Percentiles rank a stretch among this genome's conserved stretches.
Conservation (phyloP, 371 early-diverging fungal genomes). For the Rozella allomycis region DNA sequence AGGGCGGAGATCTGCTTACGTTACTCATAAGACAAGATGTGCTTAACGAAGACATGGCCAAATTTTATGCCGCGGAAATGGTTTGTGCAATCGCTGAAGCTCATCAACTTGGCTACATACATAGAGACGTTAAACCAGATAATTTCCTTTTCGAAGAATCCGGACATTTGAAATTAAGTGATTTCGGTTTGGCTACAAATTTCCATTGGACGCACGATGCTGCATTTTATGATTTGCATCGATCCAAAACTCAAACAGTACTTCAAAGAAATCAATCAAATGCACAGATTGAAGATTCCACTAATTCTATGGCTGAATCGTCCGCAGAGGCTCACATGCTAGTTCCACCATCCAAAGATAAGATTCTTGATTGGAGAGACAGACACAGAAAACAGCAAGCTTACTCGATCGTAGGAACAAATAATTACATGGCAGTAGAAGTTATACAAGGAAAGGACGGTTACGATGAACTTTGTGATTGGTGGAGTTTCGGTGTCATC, state of each 20-base stretch:
- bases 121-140: slow-evolving; percentile 32
- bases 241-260: slow-evolving; percentile 13
- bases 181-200: slow-evolving; percentile 36
- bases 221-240: slow-evolving; percentile 24
- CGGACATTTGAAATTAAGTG: slow-evolving; percentile 34
- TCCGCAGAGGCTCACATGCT: not conserved
- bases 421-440: too few relatives aligned
- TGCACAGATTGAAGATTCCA: slow-evolving; percentile 2
- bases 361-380: slow-evolving; percentile 33
- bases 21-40: slow-evolving; percentile 16
- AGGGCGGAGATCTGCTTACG: slow-evolving; percentile 3
- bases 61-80: slow-evolving; percentile 18
- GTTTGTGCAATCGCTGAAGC: slow-evolving; percentile 13
- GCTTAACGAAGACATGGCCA: slow-evolving; percentile 16
- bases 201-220: slow-evolving; percentile 32
- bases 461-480: slow-evolving; percentile 40
- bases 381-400: slow-evolving; percentile 28
- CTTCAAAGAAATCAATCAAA: not conserved
- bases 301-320: slow-evolving; percentile 16
- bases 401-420: too few relatives aligned
- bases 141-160: slow-evolving; percentile 25
- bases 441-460: slow-evolving; percentile 23
- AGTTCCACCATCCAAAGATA: slow-evolving; percentile 17
- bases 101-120: slow-evolving; percentile 14
- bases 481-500: slow-evolving; percentile 50